Percentiles rank a stretch among this genome's conserved stretches.
phyloP scores from a whole-genome alignment of 1,139 yeast genomes.

The Yueomyces sp. region DNA sequence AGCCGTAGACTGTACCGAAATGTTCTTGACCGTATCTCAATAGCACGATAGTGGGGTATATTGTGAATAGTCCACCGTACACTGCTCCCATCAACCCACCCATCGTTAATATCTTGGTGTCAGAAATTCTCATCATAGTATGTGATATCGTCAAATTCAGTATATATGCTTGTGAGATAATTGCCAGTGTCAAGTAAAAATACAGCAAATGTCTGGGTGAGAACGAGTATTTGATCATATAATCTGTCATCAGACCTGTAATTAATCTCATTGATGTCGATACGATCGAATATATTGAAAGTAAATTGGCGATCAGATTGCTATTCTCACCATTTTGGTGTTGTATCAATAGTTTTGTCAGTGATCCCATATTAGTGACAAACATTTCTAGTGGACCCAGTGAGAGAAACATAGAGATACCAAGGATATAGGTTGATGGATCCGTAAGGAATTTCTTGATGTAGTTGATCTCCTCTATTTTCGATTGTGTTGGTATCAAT shows the following conservation, averaged over 20 bases:
- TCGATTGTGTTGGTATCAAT: constrained; percentile 23
- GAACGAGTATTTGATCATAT: constrained; percentile 25
- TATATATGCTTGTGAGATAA: constrained; percentile 27
- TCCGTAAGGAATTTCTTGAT: constrained; percentile 34
- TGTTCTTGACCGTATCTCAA: constrained; percentile 82
- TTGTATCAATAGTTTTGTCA: constrained; percentile 22
- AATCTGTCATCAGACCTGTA: constrained; percentile 59
- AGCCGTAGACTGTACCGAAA: constrained; percentile 90
- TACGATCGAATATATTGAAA: constrained; percentile 38
- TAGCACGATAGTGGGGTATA: constrained; percentile 73
- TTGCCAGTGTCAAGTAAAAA: constrained; percentile 31
- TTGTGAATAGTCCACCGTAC: constrained; percentile 78
- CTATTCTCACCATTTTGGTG: constrained; percentile 4
- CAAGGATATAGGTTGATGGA: constrained; percentile 51
- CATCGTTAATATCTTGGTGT: not conserved
- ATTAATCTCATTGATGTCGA: constrained; percentile 54
- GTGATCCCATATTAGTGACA: constrained; percentile 71
- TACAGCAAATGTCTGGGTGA: constrained; percentile 35
- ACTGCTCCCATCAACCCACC: constrained; percentile 53
- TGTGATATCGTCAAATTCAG: not conserved
- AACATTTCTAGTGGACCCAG: constrained; percentile 85
- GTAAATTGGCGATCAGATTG: constrained; percentile 33
- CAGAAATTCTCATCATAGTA: not conserved
- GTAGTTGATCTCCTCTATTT: constrained; percentile 29
- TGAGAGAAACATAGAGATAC: constrained; percentile 50